A percentile compares a stretch with the other conserved stretches of the same genome.
Evolutionary conservation across 768 basidiomycete genomes (phyloP).

Genomic region (Suillus sp.): DNA sequence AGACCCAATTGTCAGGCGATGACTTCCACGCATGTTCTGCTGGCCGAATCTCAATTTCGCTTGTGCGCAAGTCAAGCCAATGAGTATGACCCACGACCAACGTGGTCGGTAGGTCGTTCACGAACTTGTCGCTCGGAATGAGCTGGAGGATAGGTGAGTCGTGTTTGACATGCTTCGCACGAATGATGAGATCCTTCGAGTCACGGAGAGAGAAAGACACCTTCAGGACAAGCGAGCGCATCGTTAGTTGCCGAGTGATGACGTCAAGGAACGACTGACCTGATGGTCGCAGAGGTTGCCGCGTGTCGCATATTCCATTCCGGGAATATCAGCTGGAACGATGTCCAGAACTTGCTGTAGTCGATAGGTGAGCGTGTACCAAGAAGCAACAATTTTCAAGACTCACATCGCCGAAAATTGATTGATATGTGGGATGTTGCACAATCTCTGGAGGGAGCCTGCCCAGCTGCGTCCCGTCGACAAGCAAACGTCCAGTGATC

Average conservation of each 20-base stretch:
- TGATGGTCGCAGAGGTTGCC: constrained; percentile 20
- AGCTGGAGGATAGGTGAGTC: constrained; percentile 19
- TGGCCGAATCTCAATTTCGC: constrained; percentile 33
- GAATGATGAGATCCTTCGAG: constrained; percentile 23
- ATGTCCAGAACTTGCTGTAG: constrained; percentile 26
- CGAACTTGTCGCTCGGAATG: constrained; percentile 25
- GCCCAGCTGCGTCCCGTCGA: constrained; percentile 30
- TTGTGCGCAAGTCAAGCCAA: constrained; percentile 32
- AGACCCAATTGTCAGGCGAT: constrained; percentile 30
- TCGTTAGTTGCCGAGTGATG: background rate
- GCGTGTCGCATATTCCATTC: constrained; percentile 30
- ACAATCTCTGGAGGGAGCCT: constrained; percentile 25
- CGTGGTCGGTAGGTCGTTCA: constrained; percentile 27
- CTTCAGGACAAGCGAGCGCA: constrained; percentile 15
- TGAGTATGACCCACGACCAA: constrained; percentile 29
- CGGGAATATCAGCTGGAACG: constrained; percentile 26
- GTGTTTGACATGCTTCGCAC: constrained; percentile 11
- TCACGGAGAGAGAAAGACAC: constrained; percentile 26
- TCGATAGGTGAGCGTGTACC: constrained; percentile 8
- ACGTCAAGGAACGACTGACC: constrained; percentile 17
- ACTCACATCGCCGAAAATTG: constrained; percentile 27
- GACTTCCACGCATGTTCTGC: constrained; percentile 26
- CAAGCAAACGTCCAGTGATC: constrained; percentile 29
- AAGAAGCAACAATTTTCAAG: background rate
- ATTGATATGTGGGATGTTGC: constrained; percentile 22